Evolutionary conservation across 208 protist species (phyloP), one percentile per base, ranked within the genome.

Genomic region (Trypanosoma cruzi): DNA sequence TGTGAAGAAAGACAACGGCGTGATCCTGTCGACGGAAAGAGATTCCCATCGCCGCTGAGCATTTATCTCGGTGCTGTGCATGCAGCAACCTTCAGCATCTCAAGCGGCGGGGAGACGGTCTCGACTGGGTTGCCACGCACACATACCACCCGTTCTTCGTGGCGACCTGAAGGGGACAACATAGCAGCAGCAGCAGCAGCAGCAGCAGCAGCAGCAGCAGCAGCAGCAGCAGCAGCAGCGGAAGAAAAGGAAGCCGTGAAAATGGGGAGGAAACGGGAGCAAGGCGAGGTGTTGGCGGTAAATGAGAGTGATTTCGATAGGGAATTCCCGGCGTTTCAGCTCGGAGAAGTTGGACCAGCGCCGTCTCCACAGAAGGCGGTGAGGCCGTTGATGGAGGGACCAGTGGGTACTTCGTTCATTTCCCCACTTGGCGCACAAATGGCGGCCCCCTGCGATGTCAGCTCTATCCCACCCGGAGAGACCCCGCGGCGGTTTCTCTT

Each of bases 1-100:
- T 2, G 56, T 28, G 50, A 76, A n/a, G 56, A 73, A 49, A 52
- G 63, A 20, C 53, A 54, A 61, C 13, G 56, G 52, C 52, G 53
- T 31, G 44, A 28, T 28, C 49, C 14, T 24, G 48, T 40, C 7
- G 37, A 31, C 48, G n/a, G 7, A 28, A 24, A 13, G 24, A 4
- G 22, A 20, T 22, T 31, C 28, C 50, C 22, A 54, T 24, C 37
- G 22, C 70, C 69, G 20, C 65, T 81, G 49, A 49, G 50, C 26
- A 73, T 81, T 37, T 60, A 80, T 26, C 59, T 70, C 31, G 74
- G 74, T 32, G 65, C 62, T 55, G 60, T 57, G 34, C 40, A 24
- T 1, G 61, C 34, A 24, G 40, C 44, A 3, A 26, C 58, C 11
- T 71, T 75, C n/a, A 59, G 29, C 49, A 32, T 71, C 20, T 4